A percentile compares a stretch with the other conserved stretches of the same genome.
These are phyloP conservation scores for Hondaea fermentalgiana DNA, from an alignment of 108 stramenopile species.

Conservation along the genomic window DNA sequence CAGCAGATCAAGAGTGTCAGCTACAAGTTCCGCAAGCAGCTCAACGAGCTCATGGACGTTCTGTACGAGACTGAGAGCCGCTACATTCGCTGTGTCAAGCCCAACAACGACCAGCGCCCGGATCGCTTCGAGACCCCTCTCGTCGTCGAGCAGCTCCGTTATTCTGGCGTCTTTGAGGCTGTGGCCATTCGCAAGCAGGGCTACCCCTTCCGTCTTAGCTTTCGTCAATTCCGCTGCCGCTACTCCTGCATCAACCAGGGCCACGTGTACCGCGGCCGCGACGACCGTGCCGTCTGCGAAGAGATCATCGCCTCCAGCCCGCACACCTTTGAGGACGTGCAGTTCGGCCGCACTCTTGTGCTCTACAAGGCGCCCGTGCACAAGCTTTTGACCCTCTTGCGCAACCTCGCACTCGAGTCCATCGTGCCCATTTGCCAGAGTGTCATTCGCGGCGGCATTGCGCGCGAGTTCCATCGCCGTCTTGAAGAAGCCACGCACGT, in stretches of 20 bases:
- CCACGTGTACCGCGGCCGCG: neutral
- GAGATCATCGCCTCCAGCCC: neutral
- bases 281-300: neutral
- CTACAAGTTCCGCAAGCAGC: neutral
- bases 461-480: neutral
- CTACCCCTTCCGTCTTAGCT: slow-evolving; percentile 49
- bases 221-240: slow-evolving; percentile 3
- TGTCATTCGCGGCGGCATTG: neutral
- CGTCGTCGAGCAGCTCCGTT: slow-evolving; percentile 36
- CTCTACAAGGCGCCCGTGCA: slow-evolving; percentile 20
- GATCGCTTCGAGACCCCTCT: slow-evolving; percentile 20
- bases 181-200: slow-evolving; percentile 71
- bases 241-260: slow-evolving; percentile 19
- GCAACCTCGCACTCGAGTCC: slow-evolving; percentile 34
- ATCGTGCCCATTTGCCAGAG: slow-evolving; percentile 41
- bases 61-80: slow-evolving; percentile 18
- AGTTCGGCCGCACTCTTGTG: slow-evolving; percentile 17
- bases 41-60: slow-evolving; percentile 21
- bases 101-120: slow-evolving; percentile 28
- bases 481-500: neutral
- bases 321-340: neutral
- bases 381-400: neutral
- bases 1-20: slow-evolving; percentile 2
- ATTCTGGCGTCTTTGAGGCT: slow-evolving; percentile 25
- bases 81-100: slow-evolving; percentile 47